Conservation (phyloP, 176 grass and related monocot genomes). For the Miscanthus lutarioriparius region DNA sequence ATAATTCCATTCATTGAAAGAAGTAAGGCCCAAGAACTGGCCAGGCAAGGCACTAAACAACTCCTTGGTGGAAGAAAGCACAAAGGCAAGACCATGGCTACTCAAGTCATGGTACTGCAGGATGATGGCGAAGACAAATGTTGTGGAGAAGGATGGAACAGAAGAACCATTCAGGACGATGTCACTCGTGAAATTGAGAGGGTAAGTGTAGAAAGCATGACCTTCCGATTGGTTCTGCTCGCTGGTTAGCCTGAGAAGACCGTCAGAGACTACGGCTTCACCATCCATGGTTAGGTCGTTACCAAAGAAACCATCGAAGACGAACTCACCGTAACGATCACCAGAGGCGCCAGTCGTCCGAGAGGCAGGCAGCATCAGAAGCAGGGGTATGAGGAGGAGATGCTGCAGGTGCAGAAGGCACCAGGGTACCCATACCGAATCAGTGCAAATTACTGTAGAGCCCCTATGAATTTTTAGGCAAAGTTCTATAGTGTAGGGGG, state of each 20-base stretch:
- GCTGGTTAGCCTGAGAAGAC: slow-evolving; percentile 39
- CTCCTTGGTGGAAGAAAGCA: neutral
- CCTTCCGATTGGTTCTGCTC: neutral
- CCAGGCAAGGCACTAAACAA: neutral
- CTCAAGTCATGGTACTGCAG: too few relatives aligned
- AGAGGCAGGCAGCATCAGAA: too few relatives aligned
- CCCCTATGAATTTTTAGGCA: too few relatives aligned
- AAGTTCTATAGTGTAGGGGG: too few relatives aligned
- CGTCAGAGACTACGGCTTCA: neutral
- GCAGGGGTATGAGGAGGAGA: too few relatives aligned
- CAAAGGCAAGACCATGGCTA: slow-evolving; percentile 22
- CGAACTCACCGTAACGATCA: too few relatives aligned
- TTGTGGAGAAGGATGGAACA: slow-evolving; percentile 45
- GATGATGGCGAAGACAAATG: slow-evolving; percentile 46
- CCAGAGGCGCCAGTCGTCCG: too few relatives aligned
- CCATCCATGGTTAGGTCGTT: slow-evolving; percentile 17
- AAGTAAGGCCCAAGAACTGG: slow-evolving; percentile 6
- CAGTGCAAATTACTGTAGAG: too few relatives aligned
- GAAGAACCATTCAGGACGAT: neutral
- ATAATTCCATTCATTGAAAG: neutral
- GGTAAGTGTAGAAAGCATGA: slow-evolving; percentile 40
- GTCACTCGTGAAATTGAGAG: slow-evolving; percentile 24
- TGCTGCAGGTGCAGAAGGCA: too few relatives aligned
- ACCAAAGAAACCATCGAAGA: slow-evolving; percentile 31
- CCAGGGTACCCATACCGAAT: too few relatives aligned